Percentiles rank a stretch among this genome's conserved stretches.
phyloP scores from a whole-genome alignment of 2,329 filamentous ascomycete genomes.

The Pseudogymnoascus sp. region DNA sequence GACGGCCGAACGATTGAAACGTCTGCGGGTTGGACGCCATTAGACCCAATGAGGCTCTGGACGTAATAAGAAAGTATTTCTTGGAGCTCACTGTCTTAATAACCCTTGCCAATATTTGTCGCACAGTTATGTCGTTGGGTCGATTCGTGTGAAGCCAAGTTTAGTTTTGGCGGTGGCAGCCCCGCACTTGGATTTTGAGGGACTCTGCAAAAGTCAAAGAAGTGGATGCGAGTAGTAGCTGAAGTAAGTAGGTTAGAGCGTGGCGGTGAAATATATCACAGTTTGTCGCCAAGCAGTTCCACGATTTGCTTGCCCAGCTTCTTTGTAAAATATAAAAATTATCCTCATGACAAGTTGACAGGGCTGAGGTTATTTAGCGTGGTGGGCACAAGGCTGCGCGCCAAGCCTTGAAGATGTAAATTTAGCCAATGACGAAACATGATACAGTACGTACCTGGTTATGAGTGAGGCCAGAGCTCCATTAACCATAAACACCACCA shows the following conservation, averaged over 20 bases:
- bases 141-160: neutral
- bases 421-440: conserved; percentile 3
- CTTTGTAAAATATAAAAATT: conserved; percentile 7
- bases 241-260: neutral
- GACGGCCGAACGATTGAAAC: conserved; percentile 6
- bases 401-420: neutral
- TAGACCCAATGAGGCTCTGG: conserved; percentile 7
- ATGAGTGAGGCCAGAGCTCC: conserved; percentile 3
- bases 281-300: neutral
- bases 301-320: neutral
- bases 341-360: neutral
- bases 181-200: neutral
- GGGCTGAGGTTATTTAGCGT: conserved; percentile 7
- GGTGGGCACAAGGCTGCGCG: conserved; percentile 3
- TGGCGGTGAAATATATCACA: neutral
- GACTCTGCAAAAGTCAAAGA: neutral
- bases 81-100: conserved; percentile 7
- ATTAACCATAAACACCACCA: conserved; percentile 5
- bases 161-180: neutral
- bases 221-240: neutral
- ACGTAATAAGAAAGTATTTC: conserved; percentile 3
- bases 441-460: conserved; percentile 2
- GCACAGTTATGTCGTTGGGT: neutral
- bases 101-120: neutral
- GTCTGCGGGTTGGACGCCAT: conserved; percentile 9